Evolutionary conservation across 768 basidiomycete species (phyloP), one percentile per base, ranked within the genome.

Genomic region (Pleurotus platypus): DNA sequence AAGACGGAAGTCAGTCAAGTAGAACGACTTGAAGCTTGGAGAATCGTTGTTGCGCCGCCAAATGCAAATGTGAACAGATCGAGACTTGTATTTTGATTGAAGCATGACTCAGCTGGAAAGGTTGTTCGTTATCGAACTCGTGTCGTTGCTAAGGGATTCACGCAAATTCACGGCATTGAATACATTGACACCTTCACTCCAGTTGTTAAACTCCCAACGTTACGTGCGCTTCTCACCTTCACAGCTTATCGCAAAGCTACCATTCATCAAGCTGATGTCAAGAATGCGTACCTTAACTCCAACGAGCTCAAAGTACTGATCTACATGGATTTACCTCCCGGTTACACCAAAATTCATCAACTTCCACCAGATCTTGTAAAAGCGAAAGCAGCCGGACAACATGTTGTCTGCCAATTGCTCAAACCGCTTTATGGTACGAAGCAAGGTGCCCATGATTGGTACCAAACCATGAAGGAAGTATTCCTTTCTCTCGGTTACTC

Each of bases 291-390:
- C n/a, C n/a, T n/a, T n/a, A n/a, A n/a, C n/a, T n/a, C n/a, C n/a
- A 57, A 53, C 11, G 38, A 7, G 49, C 56, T 70, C 47, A 53
- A 64, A 43, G 62, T 66, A 8, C 58, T 60, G 3, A 58, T 70
- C 2, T 69, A 63, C 48, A 62, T 70, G 40, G 47, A 65, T 3
- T 53, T 60, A 1, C 68, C 66, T 1, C 61, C 61, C 5, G 26
- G 46, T 1, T 60, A 60, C 49, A 48, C 60, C 18, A 49, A 60
- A 27, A 61, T 61, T 38, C 53, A 58, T 0, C 27, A 20, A 1
- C 57, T 69, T 2, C 26, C 49, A 13, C 11, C 39, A 12, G 39
- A 40, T 40, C 11, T 40, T 3, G 2, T 16, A 12, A 11, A 16
- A 2, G 39, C 39, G 11, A 40, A 12, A 16, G n/a, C 11, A 16